Evolutionary conservation across 2,329 filamentous ascomycete species (phyloP), one percentile per base, ranked within the genome.

Genomic region (Aspergillus amoenus): DNA sequence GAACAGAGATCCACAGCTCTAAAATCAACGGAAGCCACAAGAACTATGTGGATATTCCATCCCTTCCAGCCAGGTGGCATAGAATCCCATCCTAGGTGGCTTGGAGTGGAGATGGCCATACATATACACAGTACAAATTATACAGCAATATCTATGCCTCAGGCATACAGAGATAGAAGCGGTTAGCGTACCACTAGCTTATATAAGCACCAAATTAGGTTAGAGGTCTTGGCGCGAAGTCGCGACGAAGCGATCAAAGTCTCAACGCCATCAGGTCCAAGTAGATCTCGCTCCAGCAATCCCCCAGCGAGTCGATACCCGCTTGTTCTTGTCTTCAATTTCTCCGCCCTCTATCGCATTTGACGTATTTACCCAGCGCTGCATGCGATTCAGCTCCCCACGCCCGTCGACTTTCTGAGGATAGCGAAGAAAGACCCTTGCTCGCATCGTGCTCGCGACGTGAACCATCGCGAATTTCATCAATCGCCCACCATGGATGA

Each of bases 401-500:
- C 21, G 21, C 34, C 40, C 42, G 37, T 43, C 49, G 44, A 54
- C 46, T 60, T 59, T 37, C 60, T 61, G 62, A 60, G 64, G 59
- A 68, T 59, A 62, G 63, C 61, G 22, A 68, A 68, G 63, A 70
- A 68, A 68, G 63, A 70, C 65, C 61, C 63, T 68, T 65, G 62
- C 64, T 67, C 54, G 42, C 67, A 61, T 64, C 64, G 58, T 65
- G 62, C 62, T 61, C 64, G 70, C 69, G 67, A 70, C 63, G 63
- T 59, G 63, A 61, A 59, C 58, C 57, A 66, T 64, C 64, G 57
- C 32, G 59, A 57, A n/a, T 60, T 27, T 63, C 60, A 63, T 62
- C 60, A 64, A 64, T 64, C 62, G 41, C 39, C 27, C 56, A 69
- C 30, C 40, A 77, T 77, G 74, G 74, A 76, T 55, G 74, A 75